Conservation (phyloP, 23 red algal species). For the Gracilaria gracilis region DNA sequence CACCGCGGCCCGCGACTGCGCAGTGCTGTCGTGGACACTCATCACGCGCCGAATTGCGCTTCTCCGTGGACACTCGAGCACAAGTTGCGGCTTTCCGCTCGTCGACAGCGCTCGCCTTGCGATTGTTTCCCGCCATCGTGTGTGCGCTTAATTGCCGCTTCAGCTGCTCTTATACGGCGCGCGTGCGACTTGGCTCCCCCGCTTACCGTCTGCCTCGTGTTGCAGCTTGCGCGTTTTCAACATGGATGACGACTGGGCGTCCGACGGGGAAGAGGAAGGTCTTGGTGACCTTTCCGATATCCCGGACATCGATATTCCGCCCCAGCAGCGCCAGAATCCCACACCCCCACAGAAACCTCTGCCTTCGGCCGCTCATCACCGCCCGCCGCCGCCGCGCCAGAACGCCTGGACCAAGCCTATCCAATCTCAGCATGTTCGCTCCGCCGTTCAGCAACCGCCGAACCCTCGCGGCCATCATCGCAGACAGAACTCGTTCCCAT, state of each 20-base stretch:
- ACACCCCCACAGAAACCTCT: slow-evolving; percentile 7
- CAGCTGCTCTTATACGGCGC: neutral
- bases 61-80: neutral
- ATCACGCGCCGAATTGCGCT: neutral
- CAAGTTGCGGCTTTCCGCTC: neutral
- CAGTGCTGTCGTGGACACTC: neutral
- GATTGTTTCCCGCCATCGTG: slow-evolving; percentile 1
- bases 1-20: no score
- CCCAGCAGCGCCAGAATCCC: neutral
- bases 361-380: neutral
- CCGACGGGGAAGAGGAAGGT: slow-evolving; percentile 50
- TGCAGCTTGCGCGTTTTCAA: neutral
- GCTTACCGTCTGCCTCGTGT: neutral
- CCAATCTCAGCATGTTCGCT: slow-evolving; percentile 45
- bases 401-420: slow-evolving; percentile 65
- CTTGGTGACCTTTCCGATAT: slow-evolving; percentile 66
- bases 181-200: neutral
- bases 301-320: slow-evolving; percentile 47
- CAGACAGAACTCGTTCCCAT: slow-evolving; percentile 5
- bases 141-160: neutral
- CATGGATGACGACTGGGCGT: slow-evolving; percentile 76
- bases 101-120: neutral
- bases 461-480: neutral
- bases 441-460: neutral
- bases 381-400: slow-evolving; percentile 33